Base-by-base conservation (phyloP, 306 rosid species). In the Fagus crenata region DNA sequence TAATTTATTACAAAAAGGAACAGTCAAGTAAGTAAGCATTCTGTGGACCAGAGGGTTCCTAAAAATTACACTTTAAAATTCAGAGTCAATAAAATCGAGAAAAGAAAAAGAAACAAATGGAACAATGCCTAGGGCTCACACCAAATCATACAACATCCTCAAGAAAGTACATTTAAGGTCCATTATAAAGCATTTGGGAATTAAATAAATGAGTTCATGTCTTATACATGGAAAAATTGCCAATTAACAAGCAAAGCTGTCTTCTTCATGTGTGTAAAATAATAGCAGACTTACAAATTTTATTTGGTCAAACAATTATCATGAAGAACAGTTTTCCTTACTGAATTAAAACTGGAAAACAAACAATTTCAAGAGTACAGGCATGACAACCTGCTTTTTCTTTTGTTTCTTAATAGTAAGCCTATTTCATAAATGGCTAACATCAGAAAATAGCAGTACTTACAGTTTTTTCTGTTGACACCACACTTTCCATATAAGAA, bases 401-500 rank as follows among this genome's bases (percentile, higher is more conserved):
- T 60, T 51, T 63, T 61, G 3, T 15, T 64, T 72, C 32, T 59
- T 7, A 33, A 59, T 46, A 41, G 56, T 56, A 71, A 54, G n/a
- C 31, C 14, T 49, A 54, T 73, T 54, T 37, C 5, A 0, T 53
- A 12, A 18, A 68, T 77, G 49, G 12, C 15, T 17, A 71, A 59
- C 64, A 65, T 55, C 51, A 53, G 65, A 59, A 15, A 74, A 42
- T 42, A 81, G 82, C 31, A 43, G 71, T 75, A 69, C 91, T 88
- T 77, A 87, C 98, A 80, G 73, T 84, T 87, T 85, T 85, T 75
- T 87, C 85, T 42, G 86, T 82, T 42, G 88, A 83, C 69, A 87
- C 89, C 82, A 85, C 83, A 83, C 79, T 85, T 85, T 87, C 92
- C 90, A 94, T 84, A 78, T 86, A 88, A 36, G 89, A 86, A 83